Conservation (phyloP, 2,329 filamentous ascomycete species). For the Aspergillus luchuensis region DNA sequence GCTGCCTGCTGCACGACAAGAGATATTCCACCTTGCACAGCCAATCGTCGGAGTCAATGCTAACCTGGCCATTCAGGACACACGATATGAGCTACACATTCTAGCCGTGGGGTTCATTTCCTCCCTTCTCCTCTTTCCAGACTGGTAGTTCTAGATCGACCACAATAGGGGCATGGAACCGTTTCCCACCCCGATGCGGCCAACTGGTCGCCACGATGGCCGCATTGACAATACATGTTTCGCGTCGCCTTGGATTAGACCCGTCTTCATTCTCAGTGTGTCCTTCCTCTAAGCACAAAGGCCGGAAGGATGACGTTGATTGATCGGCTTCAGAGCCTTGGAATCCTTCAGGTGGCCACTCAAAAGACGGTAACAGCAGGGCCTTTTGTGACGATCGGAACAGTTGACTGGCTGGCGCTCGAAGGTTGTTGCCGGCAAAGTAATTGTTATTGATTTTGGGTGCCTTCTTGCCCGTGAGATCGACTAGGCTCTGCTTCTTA, state of each 20-base stretch:
- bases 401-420: neutral
- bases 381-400: slow-evolving; percentile 13
- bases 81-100: neutral
- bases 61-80: neutral
- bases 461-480: slow-evolving; percentile 51
- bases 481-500: slow-evolving; percentile 58
- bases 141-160: slow-evolving; percentile 71
- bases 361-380: slow-evolving; percentile 12
- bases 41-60: slow-evolving; percentile 8
- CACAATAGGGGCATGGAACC: slow-evolving; percentile 78
- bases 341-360: neutral
- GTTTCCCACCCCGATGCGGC: slow-evolving; percentile 63
- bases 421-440: slow-evolving; percentile 13
- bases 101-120: neutral
- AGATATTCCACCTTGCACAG: slow-evolving; percentile 1
- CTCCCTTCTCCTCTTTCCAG: slow-evolving; percentile 11
- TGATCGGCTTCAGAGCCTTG: slow-evolving; percentile 1
- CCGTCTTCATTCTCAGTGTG: slow-evolving; percentile 3
- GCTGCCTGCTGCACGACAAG: slow-evolving; percentile 12
- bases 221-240: slow-evolving; percentile 81
- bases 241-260: slow-evolving; percentile 47
- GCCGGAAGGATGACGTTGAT: slow-evolving; percentile 1
- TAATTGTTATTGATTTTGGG: slow-evolving; percentile 37
- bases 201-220: slow-evolving; percentile 70
- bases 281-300: slow-evolving; percentile 2